Conservation (phyloP, 2,329 filamentous ascomycete species). For the Trichoderma arundinaceum region DNA sequence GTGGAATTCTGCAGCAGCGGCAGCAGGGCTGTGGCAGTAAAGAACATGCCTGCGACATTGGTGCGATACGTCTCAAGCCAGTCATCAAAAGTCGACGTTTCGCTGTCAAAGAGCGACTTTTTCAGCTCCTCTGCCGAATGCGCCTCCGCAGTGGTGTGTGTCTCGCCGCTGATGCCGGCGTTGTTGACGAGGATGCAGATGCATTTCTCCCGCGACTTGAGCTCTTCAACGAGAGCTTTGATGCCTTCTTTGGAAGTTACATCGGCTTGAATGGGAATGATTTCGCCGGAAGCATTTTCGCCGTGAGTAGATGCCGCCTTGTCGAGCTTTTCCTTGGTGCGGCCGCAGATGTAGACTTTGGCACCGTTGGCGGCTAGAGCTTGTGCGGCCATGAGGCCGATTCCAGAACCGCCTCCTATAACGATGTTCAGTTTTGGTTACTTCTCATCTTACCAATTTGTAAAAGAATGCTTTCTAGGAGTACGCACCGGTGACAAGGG, state of each 20-base stretch:
- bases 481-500: slow-evolving; percentile 51
- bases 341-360: slow-evolving; percentile 73
- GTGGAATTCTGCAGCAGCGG: slow-evolving; percentile 63
- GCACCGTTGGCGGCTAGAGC: slow-evolving; percentile 70
- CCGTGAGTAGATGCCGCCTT: slow-evolving; percentile 63
- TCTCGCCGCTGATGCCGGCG: slow-evolving; percentile 64
- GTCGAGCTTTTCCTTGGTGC: slow-evolving; percentile 66
- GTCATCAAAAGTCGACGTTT: slow-evolving; percentile 63
- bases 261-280: slow-evolving; percentile 66
- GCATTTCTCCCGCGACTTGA: slow-evolving; percentile 60
- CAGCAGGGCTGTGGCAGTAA: slow-evolving; percentile 66
- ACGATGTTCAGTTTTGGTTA: background rate
- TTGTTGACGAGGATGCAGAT: slow-evolving; percentile 73
- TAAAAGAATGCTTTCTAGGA: background rate
- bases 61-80: slow-evolving; percentile 77
- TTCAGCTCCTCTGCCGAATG: slow-evolving; percentile 54
- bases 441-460: no score
- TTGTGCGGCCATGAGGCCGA: slow-evolving; percentile 72
- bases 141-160: slow-evolving; percentile 48
- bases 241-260: slow-evolving; percentile 67
- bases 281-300: slow-evolving; percentile 58
- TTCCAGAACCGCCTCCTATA: slow-evolving; percentile 62
- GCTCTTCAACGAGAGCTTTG: slow-evolving; percentile 60
- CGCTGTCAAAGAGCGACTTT: slow-evolving; percentile 70
- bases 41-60: slow-evolving; percentile 74